phyloP scores from a whole-genome alignment of 495 filamentous ascomycete genomes.

The Penicillium salamii region DNA sequence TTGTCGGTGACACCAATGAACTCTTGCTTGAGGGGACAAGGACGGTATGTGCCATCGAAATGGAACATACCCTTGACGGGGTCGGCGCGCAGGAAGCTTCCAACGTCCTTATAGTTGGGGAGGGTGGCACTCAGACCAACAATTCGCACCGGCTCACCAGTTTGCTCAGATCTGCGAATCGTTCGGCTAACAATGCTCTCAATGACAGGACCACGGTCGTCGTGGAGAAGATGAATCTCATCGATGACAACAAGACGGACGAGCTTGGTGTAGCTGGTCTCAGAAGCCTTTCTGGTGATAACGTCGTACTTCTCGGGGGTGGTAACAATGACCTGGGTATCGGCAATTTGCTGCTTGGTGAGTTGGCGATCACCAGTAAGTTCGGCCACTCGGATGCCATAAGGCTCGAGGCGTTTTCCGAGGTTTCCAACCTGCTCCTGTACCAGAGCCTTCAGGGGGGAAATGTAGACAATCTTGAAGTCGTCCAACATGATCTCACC shows the following conservation, averaged over 20 bases:
- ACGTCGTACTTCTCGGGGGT: slow-evolving; percentile 99
- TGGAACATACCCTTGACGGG: slow-evolving; percentile 84
- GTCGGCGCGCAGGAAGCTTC: slow-evolving; percentile 91
- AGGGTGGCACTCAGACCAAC: slow-evolving; percentile 92
- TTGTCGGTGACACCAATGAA: slow-evolving; percentile 98
- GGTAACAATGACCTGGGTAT: slow-evolving; percentile 97
- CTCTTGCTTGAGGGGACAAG: slow-evolving; percentile 91
- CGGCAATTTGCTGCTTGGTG: slow-evolving; percentile 96
- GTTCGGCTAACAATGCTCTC: slow-evolving; percentile 96
- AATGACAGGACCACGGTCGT: slow-evolving; percentile 93
- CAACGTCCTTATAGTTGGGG: slow-evolving; percentile 96
- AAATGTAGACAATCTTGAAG: slow-evolving; percentile 98
- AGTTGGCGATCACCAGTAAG: slow-evolving; percentile 96
- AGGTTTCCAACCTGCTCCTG: slow-evolving; percentile 98
- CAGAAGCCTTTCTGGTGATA: slow-evolving; percentile 95
- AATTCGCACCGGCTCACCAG: slow-evolving; percentile 84
- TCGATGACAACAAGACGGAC: slow-evolving; percentile 95
- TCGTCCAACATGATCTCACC: slow-evolving; percentile 91
- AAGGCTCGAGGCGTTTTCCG: slow-evolving; percentile 83
- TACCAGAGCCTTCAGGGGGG: slow-evolving; percentile 93
- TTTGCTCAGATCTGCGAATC: slow-evolving; percentile 88
- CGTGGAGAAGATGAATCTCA: slow-evolving; percentile 96
- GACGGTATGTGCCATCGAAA: slow-evolving; percentile 91
- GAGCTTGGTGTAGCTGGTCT: slow-evolving; percentile 94
- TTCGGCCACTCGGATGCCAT: slow-evolving; percentile 88